A percentile compares a stretch with the other conserved stretches of the same genome.
These are phyloP conservation scores for Cryptococcus floricola DNA, from an alignment of 1,284 basidiomycete genomes.

Conservation along the genomic window DNA sequence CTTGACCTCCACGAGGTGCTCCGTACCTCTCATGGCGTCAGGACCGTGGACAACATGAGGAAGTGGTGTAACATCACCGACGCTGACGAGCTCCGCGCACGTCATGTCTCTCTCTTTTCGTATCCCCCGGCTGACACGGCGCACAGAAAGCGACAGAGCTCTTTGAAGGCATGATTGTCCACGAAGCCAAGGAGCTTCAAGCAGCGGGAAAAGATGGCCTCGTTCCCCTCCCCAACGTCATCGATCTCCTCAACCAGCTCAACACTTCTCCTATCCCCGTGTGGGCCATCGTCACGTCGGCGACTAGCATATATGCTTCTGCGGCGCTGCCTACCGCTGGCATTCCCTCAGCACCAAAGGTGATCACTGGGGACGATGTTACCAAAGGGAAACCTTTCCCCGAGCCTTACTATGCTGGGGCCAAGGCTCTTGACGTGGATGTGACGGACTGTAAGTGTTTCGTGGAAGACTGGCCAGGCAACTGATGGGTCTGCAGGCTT, in stretches of 20 bases:
- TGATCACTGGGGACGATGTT: slow-evolving; percentile 73
- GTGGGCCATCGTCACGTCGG: slow-evolving; percentile 78
- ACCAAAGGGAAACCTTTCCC: slow-evolving; percentile 72
- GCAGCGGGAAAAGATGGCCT: slow-evolving; percentile 42
- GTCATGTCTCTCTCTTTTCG: slow-evolving; percentile 4
- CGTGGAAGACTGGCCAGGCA: background rate
- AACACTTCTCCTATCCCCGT: slow-evolving; percentile 50
- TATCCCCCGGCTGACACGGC: background rate
- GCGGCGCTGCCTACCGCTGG: slow-evolving; percentile 60
- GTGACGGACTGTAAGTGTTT: slow-evolving; percentile 35
- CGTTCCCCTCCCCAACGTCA: slow-evolving; percentile 44
- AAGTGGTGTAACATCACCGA: slow-evolving; percentile 64
- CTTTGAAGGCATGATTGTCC: slow-evolving; percentile 47
- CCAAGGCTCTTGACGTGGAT: slow-evolving; percentile 34
- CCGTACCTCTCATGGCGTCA: slow-evolving; percentile 62
- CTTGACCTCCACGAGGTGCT: slow-evolving; percentile 45
- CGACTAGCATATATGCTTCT: slow-evolving; percentile 64
- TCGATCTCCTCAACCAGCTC: slow-evolving; percentile 29
- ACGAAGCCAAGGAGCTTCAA: slow-evolving; percentile 40
- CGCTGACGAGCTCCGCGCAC: slow-evolving; percentile 57
- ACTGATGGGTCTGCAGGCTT: slow-evolving; percentile 54
- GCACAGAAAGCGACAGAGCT: slow-evolving; percentile 26
- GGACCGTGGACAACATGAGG: slow-evolving; percentile 66
- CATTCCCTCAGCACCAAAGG: slow-evolving; percentile 57
- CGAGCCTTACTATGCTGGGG: slow-evolving; percentile 62